Conservation (phyloP, 2,329 filamentous ascomycete species). For the Leptographium radiaticola region DNA sequence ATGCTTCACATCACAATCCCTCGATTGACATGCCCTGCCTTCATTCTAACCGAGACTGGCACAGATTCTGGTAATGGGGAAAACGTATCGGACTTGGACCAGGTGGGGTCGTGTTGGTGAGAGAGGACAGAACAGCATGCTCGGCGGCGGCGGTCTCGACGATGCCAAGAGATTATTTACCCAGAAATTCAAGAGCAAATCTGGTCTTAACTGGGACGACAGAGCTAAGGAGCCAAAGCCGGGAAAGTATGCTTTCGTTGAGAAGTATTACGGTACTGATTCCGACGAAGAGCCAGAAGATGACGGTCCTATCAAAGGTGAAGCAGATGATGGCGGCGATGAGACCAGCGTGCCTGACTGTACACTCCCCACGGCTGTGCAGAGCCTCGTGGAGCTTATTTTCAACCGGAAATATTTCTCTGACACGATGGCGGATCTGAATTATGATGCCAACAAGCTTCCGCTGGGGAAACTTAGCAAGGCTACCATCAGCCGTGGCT, state of each 20-base stretch:
- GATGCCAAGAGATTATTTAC: constrained; percentile 38
- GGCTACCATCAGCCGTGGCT: constrained; percentile 60
- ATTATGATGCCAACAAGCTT: constrained; percentile 64
- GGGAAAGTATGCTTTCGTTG: constrained; percentile 68
- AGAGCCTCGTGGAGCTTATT: constrained; percentile 65
- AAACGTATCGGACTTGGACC: constrained; percentile 51
- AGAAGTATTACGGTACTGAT: constrained; percentile 62
- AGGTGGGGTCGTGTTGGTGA: constrained; percentile 71
- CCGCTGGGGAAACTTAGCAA: constrained; percentile 78
- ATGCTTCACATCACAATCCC: neutral
- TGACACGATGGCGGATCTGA: constrained; percentile 50
- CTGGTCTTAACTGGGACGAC: constrained; percentile 41
- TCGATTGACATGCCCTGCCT: neutral
- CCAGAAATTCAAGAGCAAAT: constrained; percentile 51
- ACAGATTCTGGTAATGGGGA: constrained; percentile 27
- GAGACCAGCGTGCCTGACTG: constrained; percentile 29
- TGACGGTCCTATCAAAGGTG: constrained; percentile 16
- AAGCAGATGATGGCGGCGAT: constrained; percentile 13
- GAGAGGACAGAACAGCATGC: constrained; percentile 31
- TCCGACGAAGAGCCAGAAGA: constrained; percentile 42
- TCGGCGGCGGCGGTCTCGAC: constrained; percentile 28
- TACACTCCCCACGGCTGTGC: constrained; percentile 44
- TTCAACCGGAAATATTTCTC: constrained; percentile 68
- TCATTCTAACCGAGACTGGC: neutral
- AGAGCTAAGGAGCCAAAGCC: constrained; percentile 43